Conservation (phyloP, 2,329 filamentous ascomycete species). For the Incumbomyces delicatus region DNA sequence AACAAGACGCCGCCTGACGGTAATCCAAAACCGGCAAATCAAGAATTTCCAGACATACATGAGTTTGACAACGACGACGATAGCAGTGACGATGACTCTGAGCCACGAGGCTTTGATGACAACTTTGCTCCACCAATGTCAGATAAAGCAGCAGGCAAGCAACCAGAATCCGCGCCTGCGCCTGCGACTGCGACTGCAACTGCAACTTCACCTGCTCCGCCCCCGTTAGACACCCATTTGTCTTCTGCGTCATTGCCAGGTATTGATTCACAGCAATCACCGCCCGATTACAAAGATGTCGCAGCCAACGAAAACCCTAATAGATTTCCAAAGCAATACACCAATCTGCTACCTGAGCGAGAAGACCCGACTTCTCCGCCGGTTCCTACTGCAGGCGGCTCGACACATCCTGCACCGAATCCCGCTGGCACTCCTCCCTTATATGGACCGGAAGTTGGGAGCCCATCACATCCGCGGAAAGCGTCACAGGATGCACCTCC, state of each 20-base stretch:
- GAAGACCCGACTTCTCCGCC: slow-evolving; percentile 31
- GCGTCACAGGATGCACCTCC: slow-evolving; percentile 17
- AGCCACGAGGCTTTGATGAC: slow-evolving; percentile 67
- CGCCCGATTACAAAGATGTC: slow-evolving; percentile 32
- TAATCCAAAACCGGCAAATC: slow-evolving; percentile 29
- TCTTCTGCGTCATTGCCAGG: slow-evolving; percentile 39
- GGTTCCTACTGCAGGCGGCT: slow-evolving; percentile 26
- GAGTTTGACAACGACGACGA: slow-evolving; percentile 76
- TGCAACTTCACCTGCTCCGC: not conserved
- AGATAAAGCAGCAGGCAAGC: slow-evolving; percentile 28
- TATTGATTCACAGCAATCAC: slow-evolving; percentile 43
- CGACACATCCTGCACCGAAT: slow-evolving; percentile 11
- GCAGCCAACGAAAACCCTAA: slow-evolving; percentile 22
- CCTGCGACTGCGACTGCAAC: not conserved
- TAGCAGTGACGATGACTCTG: slow-evolving; percentile 63
- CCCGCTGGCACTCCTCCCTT: slow-evolving; percentile 12
- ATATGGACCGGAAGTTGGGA: slow-evolving; percentile 17
- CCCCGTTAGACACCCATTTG: slow-evolving; percentile 27
- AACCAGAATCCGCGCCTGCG: slow-evolving; percentile 28
- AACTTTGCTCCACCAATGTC: slow-evolving; percentile 54
- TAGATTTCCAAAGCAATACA: slow-evolving; percentile 32
- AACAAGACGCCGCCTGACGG: slow-evolving; percentile 24
- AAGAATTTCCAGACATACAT: slow-evolving; percentile 90
- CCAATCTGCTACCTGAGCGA: slow-evolving; percentile 31
- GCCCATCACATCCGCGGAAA: slow-evolving; percentile 12